Evolutionary conservation across 768 basidiomycete species (phyloP), one percentile per base, ranked within the genome.

Genomic region (Coprinopsis marcescibilis): DNA sequence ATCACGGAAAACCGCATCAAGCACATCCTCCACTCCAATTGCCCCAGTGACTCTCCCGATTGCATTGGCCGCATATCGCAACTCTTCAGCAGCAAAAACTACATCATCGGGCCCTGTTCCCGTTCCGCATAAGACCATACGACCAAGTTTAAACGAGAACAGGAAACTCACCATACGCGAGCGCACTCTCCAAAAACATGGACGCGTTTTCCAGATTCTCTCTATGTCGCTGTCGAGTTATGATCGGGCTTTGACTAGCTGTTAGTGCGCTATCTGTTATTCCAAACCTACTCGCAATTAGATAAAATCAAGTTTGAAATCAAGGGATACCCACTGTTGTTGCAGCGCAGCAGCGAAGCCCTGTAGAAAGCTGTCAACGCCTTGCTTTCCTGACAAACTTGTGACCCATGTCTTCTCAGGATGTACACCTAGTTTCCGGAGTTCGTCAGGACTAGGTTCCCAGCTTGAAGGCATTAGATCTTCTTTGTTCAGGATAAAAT

Each of bases 31-130:
- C 11, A 83, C 79, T 37, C 83, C 83, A 46, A 95, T 83, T 6
- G 75, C 59, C 3, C 92, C 91, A 1, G 85, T 81, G n/a, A 94
- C 80, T 48, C 80, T 79, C 1, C 89, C 91, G n/a, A 95, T 76
- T 3, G 89, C 83, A 49, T 78, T 76, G 0, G 85, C 82, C 1
- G 90, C 92, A 58, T 92, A 90, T 20, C 92, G 80, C 20, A 95
- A 71, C 58, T 92, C 89, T 61, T 95, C 92, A 0, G 90, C 90
- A 3, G 79, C 89, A 10, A 88, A 60, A 4, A 93, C 89, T 3
- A 93, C 66, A 51, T 92, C 87, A n/a, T 76, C 71, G 1, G 76
- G 56, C 7, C 76, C 83, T 83, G 57, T 26, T 11, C 11, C 42
- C 20, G 49, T 26, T 6, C 30, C n/a, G 19, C 12, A 15, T 11